Evolutionary conservation across 2,329 filamentous ascomycete species (phyloP), one percentile per base, ranked within the genome.

Genomic region (Drechslerella stenobrocha): DNA sequence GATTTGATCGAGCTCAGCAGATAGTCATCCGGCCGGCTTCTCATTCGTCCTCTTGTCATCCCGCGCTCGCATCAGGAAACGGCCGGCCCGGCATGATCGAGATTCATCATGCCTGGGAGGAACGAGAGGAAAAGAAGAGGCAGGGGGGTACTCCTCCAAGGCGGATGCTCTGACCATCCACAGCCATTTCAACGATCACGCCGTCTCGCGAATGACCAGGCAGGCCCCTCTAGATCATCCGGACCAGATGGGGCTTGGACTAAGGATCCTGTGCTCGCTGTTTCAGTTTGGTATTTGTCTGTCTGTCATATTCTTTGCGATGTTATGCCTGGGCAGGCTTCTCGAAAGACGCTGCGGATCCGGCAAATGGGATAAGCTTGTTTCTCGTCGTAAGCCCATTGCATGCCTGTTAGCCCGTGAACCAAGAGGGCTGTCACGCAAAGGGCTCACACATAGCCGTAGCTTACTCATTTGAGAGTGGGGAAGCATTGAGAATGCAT

Each of bases 321-420:
- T 37, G 55, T 37, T 42, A n/a, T 24, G 30, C 13, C 47, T 53
- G 53, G 58, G 53, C 51, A 52, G 51, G 50, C 55, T 67, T 67
- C 63, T 67, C 63, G 63, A 67, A 66, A 42, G 47, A 67, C 28
- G 55, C 46, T 48, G 48, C 50, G 53, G 52, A 67, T 67, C 63
- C 63, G 55, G 63, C 55, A 67, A 67, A 67, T 67, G 47, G 63
- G 63, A 60, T 67, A 67, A 67, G 63, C 63, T 67, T 60, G 48
- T 66, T 66, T 56, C 45, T 56, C 23, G 18, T 42, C 37, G 37
- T 42, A 18, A 42, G 37, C 37, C 15, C 37, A 9, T 42, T 42
- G 37, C 37, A 42, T 42, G 18, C 13, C 15, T 32, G 37, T 44
- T 26, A 28, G 20, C 26, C 18, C 37, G 42, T 46, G 46, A 24